Conservation (phyloP, 2,329 filamentous ascomycete genomes). For the Calcarisporium arbuscula region DNA sequence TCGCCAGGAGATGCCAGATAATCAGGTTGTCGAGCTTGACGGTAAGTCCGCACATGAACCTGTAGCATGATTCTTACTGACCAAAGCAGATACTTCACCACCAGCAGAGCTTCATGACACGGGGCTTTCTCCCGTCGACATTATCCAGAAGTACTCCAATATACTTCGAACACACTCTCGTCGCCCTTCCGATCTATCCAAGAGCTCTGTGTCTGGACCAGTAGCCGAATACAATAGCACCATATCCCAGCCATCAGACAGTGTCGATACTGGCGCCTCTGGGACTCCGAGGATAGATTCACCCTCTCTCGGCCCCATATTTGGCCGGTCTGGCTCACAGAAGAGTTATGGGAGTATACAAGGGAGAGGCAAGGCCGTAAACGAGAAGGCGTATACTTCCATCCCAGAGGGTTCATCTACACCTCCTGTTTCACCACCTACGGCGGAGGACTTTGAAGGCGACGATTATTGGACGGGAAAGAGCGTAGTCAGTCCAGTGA, state of each 20-base stretch:
- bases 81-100: slow-evolving; percentile 33
- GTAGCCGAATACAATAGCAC: slow-evolving; percentile 18
- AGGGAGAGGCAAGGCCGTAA: slow-evolving; percentile 2
- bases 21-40: slow-evolving; percentile 38
- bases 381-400: slow-evolving; percentile 4
- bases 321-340: background rate
- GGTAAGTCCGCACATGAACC: slow-evolving; percentile 27
- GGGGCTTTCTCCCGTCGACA: slow-evolving; percentile 30
- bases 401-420: too few relatives aligned
- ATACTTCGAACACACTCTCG: slow-evolving; percentile 12
- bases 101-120: slow-evolving; percentile 40
- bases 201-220: slow-evolving; percentile 16
- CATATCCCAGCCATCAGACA: slow-evolving; percentile 20
- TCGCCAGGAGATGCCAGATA: slow-evolving; percentile 35
- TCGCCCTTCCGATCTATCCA: slow-evolving; percentile 9
- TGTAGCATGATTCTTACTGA: background rate
- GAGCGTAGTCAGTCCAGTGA: slow-evolving; percentile 15
- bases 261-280: slow-evolving; percentile 5
- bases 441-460: slow-evolving; percentile 16
- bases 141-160: slow-evolving; percentile 29
- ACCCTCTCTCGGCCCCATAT: background rate
- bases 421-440: slow-evolving; percentile 25
- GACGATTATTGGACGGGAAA: slow-evolving; percentile 23
- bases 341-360: slow-evolving; percentile 1
- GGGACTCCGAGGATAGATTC: slow-evolving; percentile 4